A percentile compares a stretch with the other conserved stretches of the same genome.
These are phyloP conservation scores for Penicillium sp. DNA, from an alignment of 2,329 filamentous ascomycete species.

Conservation along the genomic window DNA sequence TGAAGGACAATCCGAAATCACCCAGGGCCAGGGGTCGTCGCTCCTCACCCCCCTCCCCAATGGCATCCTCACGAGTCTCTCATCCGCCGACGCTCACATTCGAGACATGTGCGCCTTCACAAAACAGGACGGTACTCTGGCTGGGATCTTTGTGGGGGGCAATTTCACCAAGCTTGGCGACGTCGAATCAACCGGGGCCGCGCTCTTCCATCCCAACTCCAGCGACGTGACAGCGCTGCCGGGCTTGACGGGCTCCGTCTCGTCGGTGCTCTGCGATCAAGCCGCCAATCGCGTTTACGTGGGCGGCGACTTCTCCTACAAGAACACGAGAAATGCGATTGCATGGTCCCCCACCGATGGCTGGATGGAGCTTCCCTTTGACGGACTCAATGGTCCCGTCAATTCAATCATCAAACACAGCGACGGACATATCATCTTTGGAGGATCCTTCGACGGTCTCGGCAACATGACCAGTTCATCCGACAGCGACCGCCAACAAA, in stretches of 20 bases:
- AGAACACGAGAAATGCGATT: slow-evolving; percentile 83
- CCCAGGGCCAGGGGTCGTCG: slow-evolving; percentile 65
- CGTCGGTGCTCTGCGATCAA: slow-evolving; percentile 74
- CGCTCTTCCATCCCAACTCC: slow-evolving; percentile 70
- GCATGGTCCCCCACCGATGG: slow-evolving; percentile 64
- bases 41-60: slow-evolving; percentile 79
- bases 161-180: slow-evolving; percentile 91
- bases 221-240: slow-evolving; percentile 64
- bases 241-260: slow-evolving; percentile 79
- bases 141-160: slow-evolving; percentile 78
- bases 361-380: slow-evolving; percentile 80
- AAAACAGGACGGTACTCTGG: slow-evolving; percentile 57
- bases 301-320: slow-evolving; percentile 75
- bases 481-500: slow-evolving; percentile 56
- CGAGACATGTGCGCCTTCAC: slow-evolving; percentile 79
- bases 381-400: slow-evolving; percentile 90
- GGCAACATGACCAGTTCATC: slow-evolving; percentile 63
- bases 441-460: slow-evolving; percentile 79
- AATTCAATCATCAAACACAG: slow-evolving; percentile 73
- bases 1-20: slow-evolving; percentile 64
- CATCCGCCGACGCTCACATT: slow-evolving; percentile 76
- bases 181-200: slow-evolving; percentile 69
- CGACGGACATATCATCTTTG: slow-evolving; percentile 84
- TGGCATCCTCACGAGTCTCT: slow-evolving; percentile 69
- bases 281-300: slow-evolving; percentile 76